Evolutionary conservation across 208 protist species (phyloP), one percentile per base, ranked within the genome.

Genomic region (Acanthamoeba culbertsoni): DNA sequence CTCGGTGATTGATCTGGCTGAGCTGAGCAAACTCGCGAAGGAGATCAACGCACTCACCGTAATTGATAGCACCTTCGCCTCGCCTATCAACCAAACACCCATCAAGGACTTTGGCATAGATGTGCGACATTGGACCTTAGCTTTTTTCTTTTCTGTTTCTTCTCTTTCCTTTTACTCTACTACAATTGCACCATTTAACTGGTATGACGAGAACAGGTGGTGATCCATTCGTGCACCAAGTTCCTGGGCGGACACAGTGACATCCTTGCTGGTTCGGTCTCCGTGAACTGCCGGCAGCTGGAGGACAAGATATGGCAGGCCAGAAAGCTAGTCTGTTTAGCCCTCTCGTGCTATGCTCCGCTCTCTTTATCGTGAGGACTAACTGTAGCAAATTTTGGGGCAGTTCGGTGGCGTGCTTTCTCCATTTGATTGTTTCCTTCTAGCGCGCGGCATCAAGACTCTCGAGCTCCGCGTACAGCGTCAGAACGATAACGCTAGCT

Each of bases 231-330:
- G 73, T 97, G 97, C 16, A 99, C 98, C 59, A 99, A 99, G 96
- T 99, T 98, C 71, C 96, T 99, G 31, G 98, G 98, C 95, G 98
- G 98, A 55, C 98, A 99, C 95, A 98, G 96, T 86, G 98, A 99
- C 95, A 97, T 97, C n/a, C 98, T 99, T 94, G 96, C 96, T 88
- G 98, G 98, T 43, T 90, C 98, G 33, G 89, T 97, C 46, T 96
- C 95, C 68, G 96, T 95, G 35, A 97, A 96, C 79, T 95, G 94
- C 42, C 97, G 95, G 79, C 96, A 97, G 40, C 68, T 97, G 16
- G 95, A 95, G 45, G 96, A 96, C 82, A 90, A 71, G n/a, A 26
- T 62, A 18, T 71, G 82, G 53, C 82, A 90, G 26, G 57, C 82
- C 23, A 59, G 82, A 7, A 68, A 68, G 26, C 31, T 71, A 26